Evolutionary conservation across 768 basidiomycete genomes (phyloP).

Genomic region (Mycena crocata): DNA sequence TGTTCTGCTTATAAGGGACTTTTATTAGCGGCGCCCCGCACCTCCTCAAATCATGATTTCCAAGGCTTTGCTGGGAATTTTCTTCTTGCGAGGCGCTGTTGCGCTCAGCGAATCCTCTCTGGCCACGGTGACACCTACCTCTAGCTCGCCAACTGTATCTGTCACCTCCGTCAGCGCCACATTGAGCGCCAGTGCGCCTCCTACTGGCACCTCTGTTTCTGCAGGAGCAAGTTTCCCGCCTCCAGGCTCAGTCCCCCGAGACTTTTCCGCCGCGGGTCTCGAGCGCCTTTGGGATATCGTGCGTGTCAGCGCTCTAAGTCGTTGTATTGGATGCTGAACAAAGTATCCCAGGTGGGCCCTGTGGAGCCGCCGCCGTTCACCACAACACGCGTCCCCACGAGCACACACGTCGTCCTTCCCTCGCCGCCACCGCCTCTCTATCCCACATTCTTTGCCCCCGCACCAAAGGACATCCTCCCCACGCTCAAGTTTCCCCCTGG

Average conservation of each 20-base stretch:
- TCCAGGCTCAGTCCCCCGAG: constrained; percentile 52
- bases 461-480: constrained; percentile 56
- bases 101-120: not conserved
- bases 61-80: not conserved
- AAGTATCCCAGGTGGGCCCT: constrained; percentile 50
- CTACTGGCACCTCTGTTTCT: constrained; percentile 7
- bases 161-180: not conserved
- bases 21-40: not conserved
- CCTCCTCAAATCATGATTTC: no score
- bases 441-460: constrained; percentile 58
- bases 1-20: not conserved
- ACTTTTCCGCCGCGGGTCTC: constrained; percentile 53
- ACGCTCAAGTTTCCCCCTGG: constrained; percentile 57
- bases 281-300: constrained; percentile 57
- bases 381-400: constrained; percentile 52
- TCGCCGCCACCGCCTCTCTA: constrained; percentile 59
- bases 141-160: not conserved
- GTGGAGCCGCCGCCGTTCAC: constrained; percentile 59
- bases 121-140: not conserved
- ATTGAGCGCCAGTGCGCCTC: not conserved
- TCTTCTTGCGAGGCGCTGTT: not conserved
- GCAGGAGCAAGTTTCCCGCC: constrained; percentile 47
- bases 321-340: not conserved
- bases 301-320: constrained; percentile 9
- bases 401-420: constrained; percentile 51